phyloP scores from a whole-genome alignment of 805 yeast genomes.

The Pichia gijzeniarum region DNA sequence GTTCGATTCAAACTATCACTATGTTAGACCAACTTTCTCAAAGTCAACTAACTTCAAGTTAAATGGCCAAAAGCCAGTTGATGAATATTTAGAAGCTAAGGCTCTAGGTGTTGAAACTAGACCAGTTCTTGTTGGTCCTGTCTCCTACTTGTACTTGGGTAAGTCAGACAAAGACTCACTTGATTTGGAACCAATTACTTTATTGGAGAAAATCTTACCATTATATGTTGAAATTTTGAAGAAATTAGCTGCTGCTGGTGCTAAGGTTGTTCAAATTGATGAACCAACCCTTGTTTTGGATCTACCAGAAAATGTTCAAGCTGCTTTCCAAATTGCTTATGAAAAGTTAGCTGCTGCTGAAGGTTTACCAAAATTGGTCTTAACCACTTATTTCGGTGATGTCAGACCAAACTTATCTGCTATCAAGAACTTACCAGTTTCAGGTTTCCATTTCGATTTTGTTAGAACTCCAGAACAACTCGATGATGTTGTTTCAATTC shows the following conservation, averaged over 20 bases:
- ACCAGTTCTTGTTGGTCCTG: conserved; percentile 96
- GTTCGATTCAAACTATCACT: conserved; percentile 99
- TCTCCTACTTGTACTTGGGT: conserved; percentile 90
- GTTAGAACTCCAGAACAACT: conserved; percentile 96
- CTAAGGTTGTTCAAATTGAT: conserved; percentile 89
- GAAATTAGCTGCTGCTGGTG: conserved; percentile 92
- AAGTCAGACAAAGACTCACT: conserved; percentile 97
- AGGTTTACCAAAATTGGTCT: conserved; percentile 69
- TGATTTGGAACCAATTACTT: conserved; percentile 87
- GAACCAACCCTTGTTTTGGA: conserved; percentile 96
- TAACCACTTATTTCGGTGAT: conserved; percentile 97
- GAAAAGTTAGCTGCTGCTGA: conserved; percentile 61
- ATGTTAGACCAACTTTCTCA: conserved; percentile 98
- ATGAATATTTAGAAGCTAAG: conserved; percentile 97
- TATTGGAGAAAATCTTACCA: conserved; percentile 85
- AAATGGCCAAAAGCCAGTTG: conserved; percentile 94
- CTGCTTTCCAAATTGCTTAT: conserved; percentile 85
- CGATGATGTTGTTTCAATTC: conserved; percentile 65
- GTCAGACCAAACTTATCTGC: conserved; percentile 94
- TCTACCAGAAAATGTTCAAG: conserved; percentile 75
- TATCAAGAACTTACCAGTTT: conserved; percentile 83
- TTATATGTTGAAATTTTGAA: conserved; percentile 84
- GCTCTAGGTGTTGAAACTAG: conserved; percentile 93
- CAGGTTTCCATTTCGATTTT: conserved; percentile 95
- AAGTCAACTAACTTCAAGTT: conserved; percentile 93